phyloP scores from a whole-genome alignment of 1,139 yeast genomes.

The Eremothecium cymbalariae region DNA sequence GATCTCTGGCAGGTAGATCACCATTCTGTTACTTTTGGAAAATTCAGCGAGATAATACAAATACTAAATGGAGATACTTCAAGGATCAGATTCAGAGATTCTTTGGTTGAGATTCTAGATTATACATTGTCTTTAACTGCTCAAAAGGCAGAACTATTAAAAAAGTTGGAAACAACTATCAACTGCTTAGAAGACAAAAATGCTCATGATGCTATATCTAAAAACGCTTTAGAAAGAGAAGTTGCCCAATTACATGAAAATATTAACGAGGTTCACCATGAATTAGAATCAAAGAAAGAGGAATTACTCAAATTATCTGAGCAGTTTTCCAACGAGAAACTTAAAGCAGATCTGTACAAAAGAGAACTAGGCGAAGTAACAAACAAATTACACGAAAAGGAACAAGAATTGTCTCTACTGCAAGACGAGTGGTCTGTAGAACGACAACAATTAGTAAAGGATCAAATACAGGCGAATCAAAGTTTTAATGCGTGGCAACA shows the following conservation, averaged over 20 bases:
- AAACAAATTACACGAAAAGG: constrained; percentile 3
- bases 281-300: constrained; percentile 2
- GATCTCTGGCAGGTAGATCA: constrained; percentile 15
- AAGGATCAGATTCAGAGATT: constrained; percentile 1
- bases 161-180: constrained; percentile 2
- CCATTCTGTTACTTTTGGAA: constrained; percentile 15
- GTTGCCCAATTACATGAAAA: background rate
- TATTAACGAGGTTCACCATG: background rate
- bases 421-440: constrained; percentile 1
- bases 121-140: constrained; percentile 7
- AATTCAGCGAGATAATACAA: constrained; percentile 11
- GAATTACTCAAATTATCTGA: background rate
- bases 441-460: background rate
- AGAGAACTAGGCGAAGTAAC: background rate
- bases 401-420: background rate
- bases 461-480: background rate
- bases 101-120: constrained; percentile 10
- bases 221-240: background rate
- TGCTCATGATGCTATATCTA: background rate
- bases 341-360: constrained; percentile 2
- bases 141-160: constrained; percentile 2
- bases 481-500: background rate
- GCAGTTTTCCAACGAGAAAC: background rate
- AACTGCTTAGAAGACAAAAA: background rate
- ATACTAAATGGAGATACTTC: constrained; percentile 8